phyloP scores from a whole-genome alignment of 192 early-diverging fungal genomes.

The Rhizophlyctis rosea region DNA sequence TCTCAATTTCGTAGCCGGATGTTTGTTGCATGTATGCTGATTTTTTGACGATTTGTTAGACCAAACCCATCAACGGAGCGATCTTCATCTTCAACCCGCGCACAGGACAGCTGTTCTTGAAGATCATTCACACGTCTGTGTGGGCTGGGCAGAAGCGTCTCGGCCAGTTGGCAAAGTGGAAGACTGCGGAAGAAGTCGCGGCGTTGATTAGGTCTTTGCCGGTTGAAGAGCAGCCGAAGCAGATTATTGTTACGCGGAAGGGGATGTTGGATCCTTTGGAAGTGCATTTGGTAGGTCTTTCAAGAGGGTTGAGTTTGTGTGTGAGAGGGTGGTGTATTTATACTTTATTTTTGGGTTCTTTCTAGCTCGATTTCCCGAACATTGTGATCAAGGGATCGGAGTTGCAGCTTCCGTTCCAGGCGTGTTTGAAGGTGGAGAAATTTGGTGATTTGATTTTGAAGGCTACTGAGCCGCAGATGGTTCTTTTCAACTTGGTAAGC shows the following conservation, averaged over 20 bases:
- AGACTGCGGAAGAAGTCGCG: constrained; percentile 99
- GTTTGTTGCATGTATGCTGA: background rate
- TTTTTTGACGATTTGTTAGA: constrained; percentile 47
- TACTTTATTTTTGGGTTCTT: background rate
- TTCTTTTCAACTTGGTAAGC: constrained; percentile 56
- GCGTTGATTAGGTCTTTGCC: constrained; percentile 97
- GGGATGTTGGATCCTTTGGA: constrained; percentile 99
- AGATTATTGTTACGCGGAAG: constrained; percentile 98
- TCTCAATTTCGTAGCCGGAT: background rate
- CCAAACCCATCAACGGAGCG: constrained; percentile 99
- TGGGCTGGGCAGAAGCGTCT: constrained; percentile 99
- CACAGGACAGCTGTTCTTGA: constrained; percentile 97
- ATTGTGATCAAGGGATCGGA: constrained; percentile 98
- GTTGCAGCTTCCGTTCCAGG: constrained; percentile 96
- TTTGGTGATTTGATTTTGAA: constrained; percentile 97
- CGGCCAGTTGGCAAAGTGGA: constrained; percentile 99
- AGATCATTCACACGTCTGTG: constrained; percentile 99
- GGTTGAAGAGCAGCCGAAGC: constrained; percentile 99
- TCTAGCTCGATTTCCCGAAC: constrained; percentile 91
- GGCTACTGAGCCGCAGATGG: constrained; percentile 98
- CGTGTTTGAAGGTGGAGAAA: constrained; percentile 96
- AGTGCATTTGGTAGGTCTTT: constrained; percentile 65
- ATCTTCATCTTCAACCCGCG: constrained; percentile 99
- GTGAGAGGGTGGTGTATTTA: background rate
- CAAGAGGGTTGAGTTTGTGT: background rate